Conservation (phyloP, 345 rosid species). For the Acer campestre region DNA sequence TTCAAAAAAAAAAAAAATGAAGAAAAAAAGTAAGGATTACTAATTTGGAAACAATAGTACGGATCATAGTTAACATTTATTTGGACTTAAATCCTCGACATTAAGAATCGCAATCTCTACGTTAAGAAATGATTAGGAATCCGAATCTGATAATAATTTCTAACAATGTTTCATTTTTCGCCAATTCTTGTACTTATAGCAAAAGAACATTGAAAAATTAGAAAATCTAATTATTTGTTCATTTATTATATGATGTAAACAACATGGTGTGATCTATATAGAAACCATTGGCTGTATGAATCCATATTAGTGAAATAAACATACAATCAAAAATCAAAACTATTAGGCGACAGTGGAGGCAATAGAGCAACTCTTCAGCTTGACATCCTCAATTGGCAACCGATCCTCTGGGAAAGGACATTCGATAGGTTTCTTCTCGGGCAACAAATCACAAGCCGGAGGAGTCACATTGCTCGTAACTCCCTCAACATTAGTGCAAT, state of each 20-base stretch:
- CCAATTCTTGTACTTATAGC: not conserved
- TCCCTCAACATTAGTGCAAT: slow-evolving; percentile 61
- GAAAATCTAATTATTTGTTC: not conserved
- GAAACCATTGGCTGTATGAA: not conserved
- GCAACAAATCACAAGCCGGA: slow-evolving; percentile 52
- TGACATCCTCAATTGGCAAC: slow-evolving; percentile 64
- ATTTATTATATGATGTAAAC: not conserved
- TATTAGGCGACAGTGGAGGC: not conserved
- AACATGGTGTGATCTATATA: not conserved
- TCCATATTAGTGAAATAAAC: not conserved
- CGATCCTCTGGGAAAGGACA: slow-evolving; percentile 63
- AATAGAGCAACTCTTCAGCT: slow-evolving; percentile 44
- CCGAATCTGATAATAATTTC: too few species aligned
- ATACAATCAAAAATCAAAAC: not conserved
- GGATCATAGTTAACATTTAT: not conserved
- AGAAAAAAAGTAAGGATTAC: slow-evolving; percentile 28
- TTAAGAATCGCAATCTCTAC: too few species aligned
- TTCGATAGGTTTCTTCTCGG: slow-evolving; percentile 35
- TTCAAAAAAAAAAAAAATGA: too few species aligned
- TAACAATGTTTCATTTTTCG: not conserved
- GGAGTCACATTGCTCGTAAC: slow-evolving; percentile 59
- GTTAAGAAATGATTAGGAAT: too few species aligned
- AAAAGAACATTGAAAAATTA: not conserved
- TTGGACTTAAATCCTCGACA: too few species aligned
- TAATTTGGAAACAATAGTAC: not conserved